phyloP scores from a whole-genome alignment of 2,329 filamentous ascomycete genomes.

The Botrytis fragariae region DNA sequence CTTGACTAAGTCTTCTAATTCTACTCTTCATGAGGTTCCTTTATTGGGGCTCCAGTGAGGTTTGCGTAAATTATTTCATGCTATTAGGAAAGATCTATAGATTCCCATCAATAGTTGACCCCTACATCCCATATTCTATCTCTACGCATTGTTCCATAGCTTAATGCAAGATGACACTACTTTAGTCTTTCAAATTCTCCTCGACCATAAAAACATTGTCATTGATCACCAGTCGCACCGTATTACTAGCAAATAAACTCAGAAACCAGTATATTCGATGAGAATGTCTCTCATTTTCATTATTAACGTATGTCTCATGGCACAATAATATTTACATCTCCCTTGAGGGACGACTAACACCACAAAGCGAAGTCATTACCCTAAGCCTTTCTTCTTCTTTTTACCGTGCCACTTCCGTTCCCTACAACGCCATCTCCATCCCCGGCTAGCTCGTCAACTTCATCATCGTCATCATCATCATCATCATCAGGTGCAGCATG shows the following conservation, averaged over 20 bases:
- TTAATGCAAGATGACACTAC: background rate
- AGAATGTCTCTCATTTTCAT: background rate
- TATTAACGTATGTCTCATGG: slow-evolving; percentile 7
- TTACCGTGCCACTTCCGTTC: background rate
- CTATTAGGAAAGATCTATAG: no score
- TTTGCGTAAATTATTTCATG: no score
- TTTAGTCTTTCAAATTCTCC: background rate
- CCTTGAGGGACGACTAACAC: background rate
- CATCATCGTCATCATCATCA: slow-evolving; percentile 12
- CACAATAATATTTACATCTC: slow-evolving; percentile 6
- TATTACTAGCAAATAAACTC: no score
- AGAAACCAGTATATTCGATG: background rate
- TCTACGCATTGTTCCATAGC: no score
- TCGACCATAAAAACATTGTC: background rate
- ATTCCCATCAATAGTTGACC: no score
- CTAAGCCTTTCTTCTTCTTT: slow-evolving; percentile 14
- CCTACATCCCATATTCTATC: no score
- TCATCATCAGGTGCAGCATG: background rate
- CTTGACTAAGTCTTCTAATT: no score
- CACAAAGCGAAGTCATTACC: background rate
- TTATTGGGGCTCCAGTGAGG: no score
- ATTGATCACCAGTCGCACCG: background rate
- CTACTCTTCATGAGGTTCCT: no score
- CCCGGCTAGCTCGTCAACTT: slow-evolving; percentile 13
- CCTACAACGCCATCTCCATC: background rate